Conservation (phyloP, 2,329 filamentous ascomycete species). For the Botryotinia narcissicola region DNA sequence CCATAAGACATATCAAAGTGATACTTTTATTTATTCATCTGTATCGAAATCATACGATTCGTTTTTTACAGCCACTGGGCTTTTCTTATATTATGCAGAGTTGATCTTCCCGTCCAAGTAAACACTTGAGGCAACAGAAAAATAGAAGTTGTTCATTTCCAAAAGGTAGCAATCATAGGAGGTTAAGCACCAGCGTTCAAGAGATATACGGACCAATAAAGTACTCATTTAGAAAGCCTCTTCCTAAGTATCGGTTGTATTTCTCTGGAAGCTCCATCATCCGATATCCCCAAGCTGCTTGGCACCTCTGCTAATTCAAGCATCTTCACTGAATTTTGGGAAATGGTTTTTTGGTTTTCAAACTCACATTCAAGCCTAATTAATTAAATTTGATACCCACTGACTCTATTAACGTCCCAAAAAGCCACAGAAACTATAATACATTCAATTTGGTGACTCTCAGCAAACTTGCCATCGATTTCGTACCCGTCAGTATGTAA, state of each 20-base stretch:
- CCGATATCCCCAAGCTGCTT: not conserved
- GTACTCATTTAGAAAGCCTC: not conserved
- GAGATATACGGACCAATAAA: not conserved
- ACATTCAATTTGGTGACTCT: conserved; percentile 5
- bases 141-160: not conserved
- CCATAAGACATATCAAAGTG: not conserved
- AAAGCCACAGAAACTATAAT: conserved; percentile 9
- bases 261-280: not conserved
- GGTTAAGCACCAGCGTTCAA: too few relatives aligned
- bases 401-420: not conserved
- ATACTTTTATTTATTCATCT: not conserved
- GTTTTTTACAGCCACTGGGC: not conserved
- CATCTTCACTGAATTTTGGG: not conserved
- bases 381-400: not conserved
- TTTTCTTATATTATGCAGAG: not conserved
- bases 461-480: conserved; percentile 14
- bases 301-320: too few relatives aligned
- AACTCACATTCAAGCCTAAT: conserved; percentile 9
- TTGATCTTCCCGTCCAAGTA: not conserved
- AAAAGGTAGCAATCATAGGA: not conserved
- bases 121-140: not conserved
- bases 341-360: not conserved
- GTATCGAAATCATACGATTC: not conserved
- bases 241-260: not conserved
- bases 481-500: not conserved